Conservation (phyloP, 306 rosid species). For the Echinosophora koreensis region DNA sequence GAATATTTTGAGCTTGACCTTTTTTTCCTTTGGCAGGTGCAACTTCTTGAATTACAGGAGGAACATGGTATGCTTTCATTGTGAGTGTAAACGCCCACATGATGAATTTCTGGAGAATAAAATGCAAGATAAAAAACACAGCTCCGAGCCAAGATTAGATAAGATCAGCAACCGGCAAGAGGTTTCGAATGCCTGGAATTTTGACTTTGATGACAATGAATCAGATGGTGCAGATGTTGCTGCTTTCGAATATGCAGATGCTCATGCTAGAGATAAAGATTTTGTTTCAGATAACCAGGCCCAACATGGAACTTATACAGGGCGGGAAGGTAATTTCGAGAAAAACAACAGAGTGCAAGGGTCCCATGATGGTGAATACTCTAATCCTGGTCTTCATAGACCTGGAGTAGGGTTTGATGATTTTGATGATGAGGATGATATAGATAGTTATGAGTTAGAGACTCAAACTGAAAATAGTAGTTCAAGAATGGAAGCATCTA, state of each 20-base stretch:
- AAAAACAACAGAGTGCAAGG: slow-evolving; percentile 56
- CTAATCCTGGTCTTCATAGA: slow-evolving; percentile 55
- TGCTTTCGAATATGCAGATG: slow-evolving; percentile 93
- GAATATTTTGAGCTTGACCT: slow-evolving; percentile 39
- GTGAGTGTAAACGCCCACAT: slow-evolving; percentile 95
- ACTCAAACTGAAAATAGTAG: slow-evolving; percentile 49
- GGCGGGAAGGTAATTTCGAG: slow-evolving; percentile 55
- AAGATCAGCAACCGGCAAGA: slow-evolving; percentile 62
- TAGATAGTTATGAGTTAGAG: slow-evolving; percentile 89
- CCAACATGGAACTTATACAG: slow-evolving; percentile 57
- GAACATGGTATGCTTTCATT: slow-evolving; percentile 90
- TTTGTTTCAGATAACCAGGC: slow-evolving; percentile 55
- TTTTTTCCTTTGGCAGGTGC: slow-evolving; percentile 72
- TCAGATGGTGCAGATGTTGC: slow-evolving; percentile 99
- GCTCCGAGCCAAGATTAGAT: slow-evolving; percentile 60
- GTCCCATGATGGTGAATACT: slow-evolving; percentile 57
- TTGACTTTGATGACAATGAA: slow-evolving; percentile 94
- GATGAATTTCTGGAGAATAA: slow-evolving; percentile 79
- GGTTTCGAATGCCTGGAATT: slow-evolving; percentile 95
- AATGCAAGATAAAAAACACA: slow-evolving; percentile 62
- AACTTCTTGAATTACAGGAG: slow-evolving; percentile 97
- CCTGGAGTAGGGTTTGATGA: slow-evolving; percentile 89
- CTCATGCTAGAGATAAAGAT: slow-evolving; percentile 60
- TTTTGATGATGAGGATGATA: slow-evolving; percentile 89
- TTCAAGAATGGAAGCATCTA: slow-evolving; percentile 56